Evolutionary conservation across 192 early-diverging fungal species (phyloP).

Genomic region (Coemansia sp.): DNA sequence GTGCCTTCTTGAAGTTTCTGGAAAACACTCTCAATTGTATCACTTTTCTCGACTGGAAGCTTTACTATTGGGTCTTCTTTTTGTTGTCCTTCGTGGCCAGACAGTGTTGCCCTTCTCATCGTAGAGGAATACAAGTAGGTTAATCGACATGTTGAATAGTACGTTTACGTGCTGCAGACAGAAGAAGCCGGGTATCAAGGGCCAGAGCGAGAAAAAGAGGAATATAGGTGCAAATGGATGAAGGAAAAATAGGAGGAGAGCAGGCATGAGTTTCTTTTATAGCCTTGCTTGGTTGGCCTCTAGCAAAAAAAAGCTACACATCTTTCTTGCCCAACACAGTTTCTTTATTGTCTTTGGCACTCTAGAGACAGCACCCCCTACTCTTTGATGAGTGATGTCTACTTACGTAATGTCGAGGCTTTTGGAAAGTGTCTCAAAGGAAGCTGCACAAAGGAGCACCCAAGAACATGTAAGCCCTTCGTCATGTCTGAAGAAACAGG

Average conservation of each 20-base stretch:
- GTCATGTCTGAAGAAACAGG: neutral
- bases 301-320: no score
- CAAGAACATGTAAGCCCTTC: neutral
- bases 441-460: neutral
- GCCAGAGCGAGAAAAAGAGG: neutral
- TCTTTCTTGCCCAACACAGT: neutral
- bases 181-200: neutral
- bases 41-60: neutral
- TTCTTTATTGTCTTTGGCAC: neutral
- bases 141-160: neutral
- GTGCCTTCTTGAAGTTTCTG: neutral
- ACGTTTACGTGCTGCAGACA: neutral
- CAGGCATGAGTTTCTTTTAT: neutral
- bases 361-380: no score
- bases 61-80: neutral
- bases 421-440: neutral
- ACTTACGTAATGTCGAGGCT: no score
- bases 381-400: neutral
- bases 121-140: neutral
- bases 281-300: neutral
- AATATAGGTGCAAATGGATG: neutral
- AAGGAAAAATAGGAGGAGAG: neutral
- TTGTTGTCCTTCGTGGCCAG: neutral
- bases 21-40: neutral
- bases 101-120: neutral